Evolutionary conservation across 1,284 basidiomycete species (phyloP).

Genomic region (Omphalotus olearius): DNA sequence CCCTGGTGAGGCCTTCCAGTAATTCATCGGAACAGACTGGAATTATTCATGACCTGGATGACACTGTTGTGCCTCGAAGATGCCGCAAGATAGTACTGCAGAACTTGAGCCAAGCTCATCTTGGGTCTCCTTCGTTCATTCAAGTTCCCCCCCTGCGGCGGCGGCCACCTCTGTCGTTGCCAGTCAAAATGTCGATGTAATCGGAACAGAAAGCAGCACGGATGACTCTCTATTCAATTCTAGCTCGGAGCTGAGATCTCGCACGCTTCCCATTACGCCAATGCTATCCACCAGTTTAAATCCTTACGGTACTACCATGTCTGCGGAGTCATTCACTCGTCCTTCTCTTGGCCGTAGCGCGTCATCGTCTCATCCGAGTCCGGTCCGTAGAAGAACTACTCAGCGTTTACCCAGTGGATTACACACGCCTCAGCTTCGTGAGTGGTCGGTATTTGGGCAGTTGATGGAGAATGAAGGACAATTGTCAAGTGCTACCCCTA

Average conservation of each 20-base stretch:
- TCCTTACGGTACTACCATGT: neutral
- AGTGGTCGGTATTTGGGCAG: conserved; percentile 71
- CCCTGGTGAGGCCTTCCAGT: no score
- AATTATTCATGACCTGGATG: no score
- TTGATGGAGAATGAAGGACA: conserved; percentile 63
- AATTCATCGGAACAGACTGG: no score
- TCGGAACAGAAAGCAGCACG: neutral
- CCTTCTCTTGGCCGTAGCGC: conserved; percentile 11
- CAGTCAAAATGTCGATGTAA: neutral
- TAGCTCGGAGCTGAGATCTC: neutral
- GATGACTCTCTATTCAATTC: neutral
- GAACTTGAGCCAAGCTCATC: neutral
- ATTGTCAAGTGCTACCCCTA: conserved; percentile 18
- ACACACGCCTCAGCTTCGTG: conserved; percentile 20
- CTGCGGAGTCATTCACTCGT: neutral
- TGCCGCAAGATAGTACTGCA: neutral
- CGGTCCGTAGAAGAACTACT: neutral
- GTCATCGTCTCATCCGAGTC: neutral
- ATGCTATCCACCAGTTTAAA: neutral
- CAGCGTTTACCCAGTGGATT: neutral
- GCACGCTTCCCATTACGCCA: neutral
- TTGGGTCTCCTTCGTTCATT: neutral
- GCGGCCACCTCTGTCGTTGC: neutral
- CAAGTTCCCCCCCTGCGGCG: neutral
- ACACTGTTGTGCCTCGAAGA: no score